Base-by-base conservation (phyloP, 192 early-diverging fungal species). In the Entomortierella parvispora region DNA sequence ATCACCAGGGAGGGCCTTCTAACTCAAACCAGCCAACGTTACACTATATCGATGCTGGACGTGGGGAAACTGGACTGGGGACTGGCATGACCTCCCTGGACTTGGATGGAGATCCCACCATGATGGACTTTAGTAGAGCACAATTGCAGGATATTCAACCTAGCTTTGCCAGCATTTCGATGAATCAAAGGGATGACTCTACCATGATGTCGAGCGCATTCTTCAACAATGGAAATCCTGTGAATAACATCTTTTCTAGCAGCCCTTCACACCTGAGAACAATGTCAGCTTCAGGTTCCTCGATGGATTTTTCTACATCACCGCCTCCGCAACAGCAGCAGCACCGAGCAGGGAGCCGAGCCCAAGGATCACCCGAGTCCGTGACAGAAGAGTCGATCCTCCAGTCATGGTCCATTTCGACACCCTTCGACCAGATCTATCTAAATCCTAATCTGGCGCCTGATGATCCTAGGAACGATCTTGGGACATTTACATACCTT, bases 391-490 rank as follows among this genome's bases (percentile, higher is more conserved):
- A 70, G 18, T 33, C 68, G 18, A 70, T 70, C 15, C 26, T 70
- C 1, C 50, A 62, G 45, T 70, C 68, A 8, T 70, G 68, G 68
- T 70, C 57, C 0, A 62, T 70, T 44, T 50, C 68, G 34, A 70
- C 68, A 0, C 32, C 55, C 0, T 52, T 62, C 32, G 68, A 70
- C 20, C 60, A 70, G 12, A 56, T 70, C 20, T 70, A 42, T 18
- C 14, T 70, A 45, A 62, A 70, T n/a, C 68, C 68, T 3, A 62
- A 70, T 20, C 26, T 62, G 32, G 51, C 68, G 2, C 51, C 51
- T 0, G 68, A 70, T 57, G 68, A 70, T 62, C 68, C 68, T 12
- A 45, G 68, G 59, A 70, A 70, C 37, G 68, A 70, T 26, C 45
- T 49, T 2, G 60, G 68, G 6, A 57, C 68, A 14, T 70, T 70